phyloP scores from a whole-genome alignment of 306 rosid genomes.

The Dalbergia cochinchinensis region DNA sequence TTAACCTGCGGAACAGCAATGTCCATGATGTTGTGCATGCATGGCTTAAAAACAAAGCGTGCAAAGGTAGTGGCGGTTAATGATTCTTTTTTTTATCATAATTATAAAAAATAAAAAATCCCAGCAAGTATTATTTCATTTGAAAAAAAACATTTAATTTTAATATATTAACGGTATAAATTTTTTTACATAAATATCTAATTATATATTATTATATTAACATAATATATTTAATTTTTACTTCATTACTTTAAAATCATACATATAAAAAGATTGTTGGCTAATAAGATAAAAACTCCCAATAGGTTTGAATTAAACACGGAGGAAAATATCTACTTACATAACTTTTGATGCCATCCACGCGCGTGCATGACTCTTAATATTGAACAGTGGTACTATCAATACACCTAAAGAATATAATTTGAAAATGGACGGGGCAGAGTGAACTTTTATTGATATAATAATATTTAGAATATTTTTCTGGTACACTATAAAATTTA shows the following conservation, averaged over 20 bases:
- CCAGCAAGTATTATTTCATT: background rate
- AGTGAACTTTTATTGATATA: no score
- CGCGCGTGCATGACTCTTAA: constrained; percentile 43
- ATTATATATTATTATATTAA: no score
- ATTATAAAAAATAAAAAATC: background rate
- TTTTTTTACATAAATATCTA: no score
- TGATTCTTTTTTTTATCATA: constrained; percentile 41
- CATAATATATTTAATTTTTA: no score
- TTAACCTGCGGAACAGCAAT: constrained; percentile 27
- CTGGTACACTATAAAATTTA: no score
- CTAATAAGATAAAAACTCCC: no score
- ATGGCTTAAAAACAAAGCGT: constrained; percentile 56
- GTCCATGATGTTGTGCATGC: constrained; percentile 20
- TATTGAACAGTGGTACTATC: background rate
- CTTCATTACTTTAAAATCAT: no score
- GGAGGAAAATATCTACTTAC: background rate
- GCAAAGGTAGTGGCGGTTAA: constrained; percentile 51
- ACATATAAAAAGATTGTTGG: no score
- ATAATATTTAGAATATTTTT: no score
- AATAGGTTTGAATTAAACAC: no score
- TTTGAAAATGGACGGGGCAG: background rate
- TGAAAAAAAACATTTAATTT: no score
- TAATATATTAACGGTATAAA: no score
- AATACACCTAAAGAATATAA: background rate
- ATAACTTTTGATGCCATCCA: background rate